Base-by-base conservation (phyloP, 2,329 filamentous ascomycete genomes). In the Emericellopsis cladophorae region DNA sequence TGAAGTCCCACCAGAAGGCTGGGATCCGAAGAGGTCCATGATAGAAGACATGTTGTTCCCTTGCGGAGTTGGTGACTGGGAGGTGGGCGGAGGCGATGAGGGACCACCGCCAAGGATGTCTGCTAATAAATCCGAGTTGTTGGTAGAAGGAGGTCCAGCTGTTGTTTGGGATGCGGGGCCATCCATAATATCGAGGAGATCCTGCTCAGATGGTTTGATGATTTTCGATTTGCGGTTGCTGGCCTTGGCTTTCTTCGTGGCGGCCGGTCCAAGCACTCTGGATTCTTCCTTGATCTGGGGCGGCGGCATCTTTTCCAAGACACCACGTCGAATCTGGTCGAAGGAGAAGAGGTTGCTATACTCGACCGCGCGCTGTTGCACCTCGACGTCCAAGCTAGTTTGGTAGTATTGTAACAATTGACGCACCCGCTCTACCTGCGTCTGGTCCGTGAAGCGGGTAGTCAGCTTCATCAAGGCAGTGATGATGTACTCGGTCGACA, bases 271-370 rank as follows among this genome's bases (percentile, higher is more conserved):
- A 15, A 98, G 70, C 4, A 95, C 89, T 45, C 90, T 75, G 41
- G 92, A 90, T 58, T 94, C 87, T 58, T 98, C 92, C 49, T 90
- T 87, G 54, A 98, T 96, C 59, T 96, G 90, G 8, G 92, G 92
- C 2, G 92, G 78, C 7, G 92, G 92, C 93, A 98, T 98, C 60
- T 92, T 93, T 64, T 98, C 92, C 10, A 98, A 68, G 3, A 98
- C 92, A 43, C 92, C 92, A 44, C 76, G 76, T 41, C 90, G 80
- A 42, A 98, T 84, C 45, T 87, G 72, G 50, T 98, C 89, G 53
- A 87, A 87, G 1, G 77, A 76, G 53, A 98, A 96, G n/a, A 98
- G 70, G 54, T 96, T 96, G 44, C 81, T 78, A 54, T 96, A 98
- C 59, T 98, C 92, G 16, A 95, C 89, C 5, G 90, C 84, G 57